Evolutionary conservation across 768 basidiomycete genomes (phyloP).

Genomic region (Russula griseocarnosa): DNA sequence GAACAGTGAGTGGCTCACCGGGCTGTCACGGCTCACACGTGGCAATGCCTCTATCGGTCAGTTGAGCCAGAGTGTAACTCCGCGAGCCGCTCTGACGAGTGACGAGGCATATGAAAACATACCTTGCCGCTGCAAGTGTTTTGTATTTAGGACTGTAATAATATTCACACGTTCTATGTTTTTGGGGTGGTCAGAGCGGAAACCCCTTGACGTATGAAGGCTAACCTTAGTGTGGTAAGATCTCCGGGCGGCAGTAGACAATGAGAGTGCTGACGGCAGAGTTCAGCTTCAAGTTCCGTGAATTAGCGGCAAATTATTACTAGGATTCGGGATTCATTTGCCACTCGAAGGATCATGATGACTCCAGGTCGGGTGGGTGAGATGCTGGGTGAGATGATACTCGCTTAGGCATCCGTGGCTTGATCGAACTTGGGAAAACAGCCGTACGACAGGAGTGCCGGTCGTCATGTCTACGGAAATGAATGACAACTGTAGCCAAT

Average conservation of each 20-base stretch:
- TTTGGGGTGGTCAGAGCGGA: not conserved
- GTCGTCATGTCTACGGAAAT: not conserved
- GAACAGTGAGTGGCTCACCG: not conserved
- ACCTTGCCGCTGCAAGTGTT: not conserved
- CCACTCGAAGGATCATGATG: not conserved
- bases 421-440: not conserved
- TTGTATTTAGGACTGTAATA: not conserved
- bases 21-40: not conserved
- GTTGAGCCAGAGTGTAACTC: not conserved
- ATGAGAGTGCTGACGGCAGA: not conserved
- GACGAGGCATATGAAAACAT: not conserved
- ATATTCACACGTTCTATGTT: not conserved
- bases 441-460: not conserved
- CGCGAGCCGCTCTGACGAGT: not conserved
- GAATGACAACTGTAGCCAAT: not conserved
- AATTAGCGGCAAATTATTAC: not conserved
- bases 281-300: not conserved
- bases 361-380: no score
- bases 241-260: not conserved
- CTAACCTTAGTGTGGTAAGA: not conserved
- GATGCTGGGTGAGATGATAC: not conserved
- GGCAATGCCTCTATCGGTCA: not conserved
- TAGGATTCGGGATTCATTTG: not conserved
- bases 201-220: not conserved
- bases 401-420: not conserved